Evolutionary conservation across 345 rosid genomes (phyloP), one percentile per base, ranked within the genome.

Genomic region (Eucalyptus sideroxylon): DNA sequence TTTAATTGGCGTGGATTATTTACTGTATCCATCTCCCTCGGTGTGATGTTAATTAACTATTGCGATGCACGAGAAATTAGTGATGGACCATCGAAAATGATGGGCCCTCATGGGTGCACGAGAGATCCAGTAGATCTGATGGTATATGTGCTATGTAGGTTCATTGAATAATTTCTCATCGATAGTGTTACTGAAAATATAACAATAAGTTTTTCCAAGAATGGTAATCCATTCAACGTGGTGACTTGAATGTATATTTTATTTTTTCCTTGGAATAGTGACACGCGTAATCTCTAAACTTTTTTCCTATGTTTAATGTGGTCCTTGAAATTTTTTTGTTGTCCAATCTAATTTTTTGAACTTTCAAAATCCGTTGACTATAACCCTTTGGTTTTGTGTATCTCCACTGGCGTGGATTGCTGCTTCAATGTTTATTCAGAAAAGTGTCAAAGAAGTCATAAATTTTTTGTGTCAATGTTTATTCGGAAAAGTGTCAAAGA

Each of bases 391-490:
- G 11, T 13, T n/a, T n/a, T 30, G 11, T 65, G 5, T 34, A 17
- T 17, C 23, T 69, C 82, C 82, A 69, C 3, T 14, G 1, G 31
- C 5, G 0, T 7, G 37, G 37, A 65, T 15, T n/a, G 37, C 2
- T 16, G 0, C 0, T 3, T n/a, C 2, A 65, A 65, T 15, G 16
- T 65, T 56, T 53, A 0, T 53, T 53, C 1, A 0, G 0, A 53
- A 8, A 21, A 53, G 59, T 21, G 59, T 8, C 26, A 53, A 53
- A 53, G 0, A 53, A 53, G 11, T 53, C 1, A 53, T 53, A 53
- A 53, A 8, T n/a, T n/a, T n/a, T n/a, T n/a, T n/a, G n/a, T n/a
- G n/a, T n/a, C n/a, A n/a, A n/a, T n/a, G n/a, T n/a, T n/a, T n/a
- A n/a, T n/a, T n/a, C n/a, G n/a, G n/a, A n/a, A n/a, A n/a, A n/a